A percentile compares a stretch with the other conserved stretches of the same genome.
These are phyloP conservation scores for Cutaneotrichosporon arboriforme DNA, from an alignment of 1,284 basidiomycete species.

Conservation along the genomic window DNA sequence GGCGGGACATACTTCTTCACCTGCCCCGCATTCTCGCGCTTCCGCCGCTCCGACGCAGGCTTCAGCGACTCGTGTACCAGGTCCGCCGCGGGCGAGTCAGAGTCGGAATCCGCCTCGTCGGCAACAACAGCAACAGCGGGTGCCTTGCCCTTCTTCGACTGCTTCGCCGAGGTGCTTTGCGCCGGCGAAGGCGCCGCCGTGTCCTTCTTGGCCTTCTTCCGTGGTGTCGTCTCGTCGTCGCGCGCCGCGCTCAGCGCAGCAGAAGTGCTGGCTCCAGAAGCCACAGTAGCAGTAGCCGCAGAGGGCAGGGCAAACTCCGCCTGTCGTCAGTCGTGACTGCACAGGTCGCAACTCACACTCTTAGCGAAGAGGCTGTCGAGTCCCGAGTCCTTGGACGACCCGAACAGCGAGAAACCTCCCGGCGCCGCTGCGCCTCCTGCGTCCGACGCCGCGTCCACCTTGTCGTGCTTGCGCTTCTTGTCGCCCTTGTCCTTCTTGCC, in stretches of 20 bases:
- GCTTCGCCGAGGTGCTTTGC: neutral
- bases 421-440: constrained; percentile 5
- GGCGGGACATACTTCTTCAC: constrained; percentile 53
- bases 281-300: constrained; percentile 6
- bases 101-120: constrained; percentile 22
- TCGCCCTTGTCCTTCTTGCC: constrained; percentile 19
- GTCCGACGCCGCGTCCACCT: constrained; percentile 2
- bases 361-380: constrained; percentile 48
- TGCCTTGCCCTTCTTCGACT: neutral
- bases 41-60: constrained; percentile 10
- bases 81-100: constrained; percentile 19
- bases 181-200: neutral
- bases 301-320: constrained; percentile 28
- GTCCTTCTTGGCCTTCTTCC: constrained; percentile 7
- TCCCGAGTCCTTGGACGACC: constrained; percentile 32
- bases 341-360: constrained; percentile 34
- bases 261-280: neutral
- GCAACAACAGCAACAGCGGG: constrained; percentile 1
- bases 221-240: no score
- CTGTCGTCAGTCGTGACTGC: constrained; percentile 15
- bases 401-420: constrained; percentile 29
- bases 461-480: constrained; percentile 32
- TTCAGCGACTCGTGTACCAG: constrained; percentile 47
- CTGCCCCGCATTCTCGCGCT: constrained; percentile 22
- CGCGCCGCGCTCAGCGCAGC: constrained; percentile 12